Conservation (phyloP, 2,329 filamentous ascomycete genomes). For the Moelleriella libera region DNA sequence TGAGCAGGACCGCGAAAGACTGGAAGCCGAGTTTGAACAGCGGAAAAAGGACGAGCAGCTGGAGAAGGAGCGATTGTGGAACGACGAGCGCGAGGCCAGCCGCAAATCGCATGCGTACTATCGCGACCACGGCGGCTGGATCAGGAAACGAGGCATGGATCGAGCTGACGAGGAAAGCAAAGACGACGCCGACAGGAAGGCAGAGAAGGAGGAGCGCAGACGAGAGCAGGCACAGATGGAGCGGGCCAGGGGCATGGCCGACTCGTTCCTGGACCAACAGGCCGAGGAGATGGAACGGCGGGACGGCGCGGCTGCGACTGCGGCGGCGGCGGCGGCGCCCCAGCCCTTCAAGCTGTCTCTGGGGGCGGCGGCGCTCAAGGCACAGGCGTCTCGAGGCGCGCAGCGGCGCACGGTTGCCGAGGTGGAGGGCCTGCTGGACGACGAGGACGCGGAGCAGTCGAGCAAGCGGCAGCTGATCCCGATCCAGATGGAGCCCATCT, state of each 20-base stretch:
- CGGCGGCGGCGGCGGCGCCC: conserved; percentile 31
- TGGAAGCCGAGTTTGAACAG: conserved; percentile 53
- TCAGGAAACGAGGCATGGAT: conserved; percentile 62
- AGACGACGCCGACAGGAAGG: conserved; percentile 70
- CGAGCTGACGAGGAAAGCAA: conserved; percentile 58
- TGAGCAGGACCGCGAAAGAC: conserved; percentile 66
- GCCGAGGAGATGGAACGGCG: conserved; percentile 57
- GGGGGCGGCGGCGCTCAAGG: conserved; percentile 70
- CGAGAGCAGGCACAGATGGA: conserved; percentile 59
- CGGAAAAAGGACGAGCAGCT: conserved; percentile 58
- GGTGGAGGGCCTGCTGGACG: conserved; percentile 85
- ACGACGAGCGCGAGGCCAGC: conserved; percentile 71
- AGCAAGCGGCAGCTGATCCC: conserved; percentile 66
- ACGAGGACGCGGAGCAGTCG: conserved; percentile 70
- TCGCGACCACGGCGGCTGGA: conserved; percentile 71
- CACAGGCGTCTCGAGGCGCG: conserved; percentile 39
- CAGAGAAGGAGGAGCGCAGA: conserved; percentile 62
- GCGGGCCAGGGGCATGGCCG: conserved; percentile 69
- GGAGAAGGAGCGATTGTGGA: conserved; percentile 53
- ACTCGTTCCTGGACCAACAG: conserved; percentile 79
- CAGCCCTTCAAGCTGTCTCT: conserved; percentile 87
- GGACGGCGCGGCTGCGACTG: conserved; percentile 3
- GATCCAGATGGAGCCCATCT: conserved; percentile 64
- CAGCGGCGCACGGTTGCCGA: conserved; percentile 75
- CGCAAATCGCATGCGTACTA: conserved; percentile 73